phyloP scores from a whole-genome alignment of 2,329 filamentous ascomycete species.

The Pezizomycotina sp. region DNA sequence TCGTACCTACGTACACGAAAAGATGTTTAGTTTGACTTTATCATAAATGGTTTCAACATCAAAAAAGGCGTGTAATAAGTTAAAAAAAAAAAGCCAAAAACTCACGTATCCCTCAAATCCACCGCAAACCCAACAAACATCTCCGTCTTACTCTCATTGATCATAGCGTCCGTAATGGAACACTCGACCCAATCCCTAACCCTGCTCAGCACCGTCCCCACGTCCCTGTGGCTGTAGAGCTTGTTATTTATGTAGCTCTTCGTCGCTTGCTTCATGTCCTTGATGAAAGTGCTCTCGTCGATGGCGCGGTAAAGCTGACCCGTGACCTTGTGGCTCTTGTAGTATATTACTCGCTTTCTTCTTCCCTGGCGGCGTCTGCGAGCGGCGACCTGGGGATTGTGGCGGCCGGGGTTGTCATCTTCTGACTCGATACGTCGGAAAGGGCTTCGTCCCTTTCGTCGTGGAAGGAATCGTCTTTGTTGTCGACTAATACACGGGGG shows the following conservation, averaged over 20 bases:
- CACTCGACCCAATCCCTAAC: conserved; percentile 29
- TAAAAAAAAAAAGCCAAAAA: conserved; percentile 1
- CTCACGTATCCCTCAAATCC: conserved; percentile 35
- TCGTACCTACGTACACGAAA: conserved; percentile 34
- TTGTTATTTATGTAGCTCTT: conserved; percentile 9
- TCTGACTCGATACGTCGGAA: conserved; percentile 32
- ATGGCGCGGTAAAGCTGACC: conserved; percentile 56
- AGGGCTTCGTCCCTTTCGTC: conserved; percentile 32
- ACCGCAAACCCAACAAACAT: conserved; percentile 25
- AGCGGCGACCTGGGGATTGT: conserved; percentile 26
- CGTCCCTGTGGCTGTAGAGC: conserved; percentile 31
- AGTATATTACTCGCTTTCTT: conserved; percentile 34
- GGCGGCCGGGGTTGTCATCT: conserved; percentile 33
- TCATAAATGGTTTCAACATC: conserved; percentile 10
- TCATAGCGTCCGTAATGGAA: conserved; percentile 4
- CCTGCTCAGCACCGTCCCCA: conserved; percentile 26
- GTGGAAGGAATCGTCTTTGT: conserved; percentile 24
- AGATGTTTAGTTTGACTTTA: background rate
- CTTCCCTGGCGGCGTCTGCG: background rate
- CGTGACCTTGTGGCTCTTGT: conserved; percentile 50
- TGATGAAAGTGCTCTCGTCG: conserved; percentile 50
- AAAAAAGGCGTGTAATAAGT: background rate
- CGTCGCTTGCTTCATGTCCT: conserved; percentile 18
- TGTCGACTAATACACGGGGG: conserved; percentile 19
- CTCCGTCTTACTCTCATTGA: background rate